Conservation (phyloP, 2,329 filamentous ascomycete genomes). For the Colletotrichum coccodes region DNA sequence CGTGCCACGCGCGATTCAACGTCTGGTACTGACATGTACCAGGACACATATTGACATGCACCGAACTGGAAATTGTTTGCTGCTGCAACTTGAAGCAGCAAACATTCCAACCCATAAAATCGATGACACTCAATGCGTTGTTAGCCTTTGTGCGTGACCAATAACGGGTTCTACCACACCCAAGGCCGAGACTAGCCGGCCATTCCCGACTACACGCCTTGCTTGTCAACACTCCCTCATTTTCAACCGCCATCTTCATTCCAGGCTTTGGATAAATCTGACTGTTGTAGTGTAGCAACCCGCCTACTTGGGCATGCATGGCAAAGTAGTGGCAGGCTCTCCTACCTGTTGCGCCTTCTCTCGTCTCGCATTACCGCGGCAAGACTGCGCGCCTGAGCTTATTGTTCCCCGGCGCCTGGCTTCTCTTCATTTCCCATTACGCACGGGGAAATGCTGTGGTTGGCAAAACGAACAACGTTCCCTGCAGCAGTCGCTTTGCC, state of each 20-base stretch:
- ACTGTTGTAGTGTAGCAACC: background rate
- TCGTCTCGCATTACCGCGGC: background rate
- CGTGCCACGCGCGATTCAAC: background rate
- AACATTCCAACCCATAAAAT: background rate
- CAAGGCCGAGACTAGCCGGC: background rate
- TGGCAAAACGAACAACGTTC: background rate
- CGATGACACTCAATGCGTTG: background rate
- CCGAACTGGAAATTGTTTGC: background rate
- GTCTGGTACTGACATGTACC: background rate
- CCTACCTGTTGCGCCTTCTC: background rate
- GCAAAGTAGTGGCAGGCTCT: background rate
- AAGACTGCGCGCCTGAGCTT: background rate
- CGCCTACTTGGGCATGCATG: background rate
- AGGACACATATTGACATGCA: background rate
- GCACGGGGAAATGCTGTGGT: background rate
- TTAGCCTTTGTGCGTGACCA: background rate
- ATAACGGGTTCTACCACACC: background rate
- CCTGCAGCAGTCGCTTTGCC: background rate
- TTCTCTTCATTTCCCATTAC: background rate
- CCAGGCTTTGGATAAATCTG: background rate
- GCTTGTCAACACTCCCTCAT: background rate
- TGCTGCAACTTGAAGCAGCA: background rate
- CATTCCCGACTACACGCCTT: background rate
- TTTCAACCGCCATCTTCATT: background rate
- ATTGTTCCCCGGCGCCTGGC: background rate